Conservation (phyloP, 2,329 filamentous ascomycete genomes). For the Tolypocladium tropicale region DNA sequence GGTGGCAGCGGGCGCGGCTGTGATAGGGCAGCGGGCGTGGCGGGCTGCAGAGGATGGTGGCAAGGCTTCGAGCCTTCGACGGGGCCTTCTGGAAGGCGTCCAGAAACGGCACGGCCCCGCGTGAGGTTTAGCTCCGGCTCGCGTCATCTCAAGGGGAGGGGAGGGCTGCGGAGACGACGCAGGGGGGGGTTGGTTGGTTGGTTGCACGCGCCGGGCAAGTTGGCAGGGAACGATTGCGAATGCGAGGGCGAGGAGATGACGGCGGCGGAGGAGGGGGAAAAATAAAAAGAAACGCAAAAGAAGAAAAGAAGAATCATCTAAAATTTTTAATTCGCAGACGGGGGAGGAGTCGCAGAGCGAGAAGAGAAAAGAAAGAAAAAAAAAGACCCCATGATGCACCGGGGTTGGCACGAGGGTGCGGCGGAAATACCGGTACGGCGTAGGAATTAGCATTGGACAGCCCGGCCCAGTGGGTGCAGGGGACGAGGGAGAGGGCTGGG, state of each 20-base stretch:
- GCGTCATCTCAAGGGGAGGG: not conserved
- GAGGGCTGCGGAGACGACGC: not conserved
- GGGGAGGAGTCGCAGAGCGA: too few species aligned
- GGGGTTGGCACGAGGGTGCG: too few species aligned
- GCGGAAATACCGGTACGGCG: too few species aligned
- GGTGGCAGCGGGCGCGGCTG: not conserved
- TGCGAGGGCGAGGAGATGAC: not conserved
- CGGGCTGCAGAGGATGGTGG: not conserved
- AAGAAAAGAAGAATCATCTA: not conserved
- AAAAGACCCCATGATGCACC: too few species aligned
- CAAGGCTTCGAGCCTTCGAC: not conserved
- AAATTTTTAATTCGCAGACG: too few species aligned
- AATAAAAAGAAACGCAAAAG: not conserved
- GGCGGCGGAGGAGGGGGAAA: not conserved
- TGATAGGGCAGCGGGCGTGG: not conserved
- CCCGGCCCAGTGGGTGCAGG: too few species aligned
- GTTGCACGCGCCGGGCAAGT: too few species aligned
- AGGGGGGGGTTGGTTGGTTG: too few species aligned
- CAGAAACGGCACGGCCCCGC: slow-evolving; percentile 1
- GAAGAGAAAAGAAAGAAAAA: too few species aligned
- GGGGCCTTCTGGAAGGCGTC: slow-evolving; percentile 6
- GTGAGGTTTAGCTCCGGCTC: not conserved
- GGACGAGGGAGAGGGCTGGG: not conserved
- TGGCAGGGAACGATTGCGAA: too few species aligned
- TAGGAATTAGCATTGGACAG: not conserved